Evolutionary conservation across 1,139 yeast genomes (phyloP), one percentile per base, ranked within the genome.

Genomic region (Sugiyamaella pinicola): DNA sequence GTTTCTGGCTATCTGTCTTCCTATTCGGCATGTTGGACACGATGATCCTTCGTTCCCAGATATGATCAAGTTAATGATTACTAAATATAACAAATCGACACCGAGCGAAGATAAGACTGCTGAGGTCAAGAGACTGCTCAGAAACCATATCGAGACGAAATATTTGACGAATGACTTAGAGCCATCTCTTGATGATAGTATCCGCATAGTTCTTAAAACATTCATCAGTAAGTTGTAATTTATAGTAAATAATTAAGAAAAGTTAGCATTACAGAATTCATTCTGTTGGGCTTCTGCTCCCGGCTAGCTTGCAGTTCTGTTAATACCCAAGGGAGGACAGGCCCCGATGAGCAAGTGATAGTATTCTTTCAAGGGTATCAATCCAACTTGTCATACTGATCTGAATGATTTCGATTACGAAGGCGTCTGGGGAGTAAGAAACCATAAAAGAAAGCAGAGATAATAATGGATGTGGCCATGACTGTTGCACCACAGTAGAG

Each of bases 51-150:
- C 67, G 8, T 82, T 86, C 65, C 82, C 87, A 10, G 83, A 79
- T 51, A 69, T 73, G 52, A 75, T 91, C 61, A 89, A 87, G 69
- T 75, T 79, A 35, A 77, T 90, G 15, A 87, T 90, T 39, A 85
- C 85, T 64, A 83, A 84, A 64, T 87, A 82, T 67, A 80, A 58
- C 86, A 40, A 66, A 63, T 41, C 56, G 52, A 49, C 34, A 6
- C 4, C 45, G 6, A 12, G 12, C 12, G 63, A 68, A 15, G 70
- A 39, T 13, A 72, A 44, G 75, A 75, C 59, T 54, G 68, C 72
- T 9, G 69, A 71, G 34, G 74, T 88, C 58, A 79, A 79, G 55
- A 67, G 68, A 10, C 62, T 67, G 51, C 83, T 76, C 61, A 71
- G 78, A 29, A 73, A 73, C 7, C 78, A 66, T 51, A 59, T 65